A percentile compares a stretch with the other conserved stretches of the same genome.
Evolutionary conservation across 106 monocot species (phyloP).

Genomic region (Cymbidium sinense): DNA sequence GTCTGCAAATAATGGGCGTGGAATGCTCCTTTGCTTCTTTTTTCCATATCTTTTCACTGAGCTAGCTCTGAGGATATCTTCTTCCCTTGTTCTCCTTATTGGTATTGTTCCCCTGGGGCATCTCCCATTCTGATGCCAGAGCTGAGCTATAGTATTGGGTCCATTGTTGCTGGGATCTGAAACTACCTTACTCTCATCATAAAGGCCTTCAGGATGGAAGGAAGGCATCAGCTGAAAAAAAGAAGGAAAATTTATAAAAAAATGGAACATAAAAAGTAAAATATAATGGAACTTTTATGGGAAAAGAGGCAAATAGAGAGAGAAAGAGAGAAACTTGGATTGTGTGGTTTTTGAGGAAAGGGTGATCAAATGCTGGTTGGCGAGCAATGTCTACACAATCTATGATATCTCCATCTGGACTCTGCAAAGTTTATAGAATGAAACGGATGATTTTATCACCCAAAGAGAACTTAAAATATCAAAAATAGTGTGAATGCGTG

Average conservation of each 20-base stretch:
- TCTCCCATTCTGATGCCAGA: constrained; percentile 52
- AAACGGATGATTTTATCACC: background rate
- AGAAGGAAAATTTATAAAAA: background rate
- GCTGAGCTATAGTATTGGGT: constrained; percentile 21
- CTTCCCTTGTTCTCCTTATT: constrained; percentile 54
- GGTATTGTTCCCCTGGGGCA: constrained; percentile 61
- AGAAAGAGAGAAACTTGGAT: constrained; percentile 7
- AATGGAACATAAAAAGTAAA: background rate
- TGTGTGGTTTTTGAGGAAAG: constrained; percentile 17
- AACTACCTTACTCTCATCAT: constrained; percentile 33
- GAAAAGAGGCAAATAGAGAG: background rate
- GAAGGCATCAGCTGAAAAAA: constrained; percentile 43
- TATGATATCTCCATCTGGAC: constrained; percentile 18
- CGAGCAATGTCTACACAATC: constrained; percentile 14
- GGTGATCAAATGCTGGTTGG: constrained; percentile 16
- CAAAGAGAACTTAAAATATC: background rate
- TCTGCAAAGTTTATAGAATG: constrained; percentile 5
- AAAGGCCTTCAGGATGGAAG: constrained; percentile 47
- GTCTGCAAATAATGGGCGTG: constrained; percentile 32
- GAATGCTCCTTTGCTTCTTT: constrained; percentile 39
- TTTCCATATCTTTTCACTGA: constrained; percentile 49
- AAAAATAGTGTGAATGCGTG: background rate
- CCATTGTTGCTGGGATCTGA: background rate
- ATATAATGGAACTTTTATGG: background rate
- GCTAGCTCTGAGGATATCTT: constrained; percentile 54